Base-by-base conservation (phyloP, 176 grass and related monocot species). In the Oryza longistaminata region DNA sequence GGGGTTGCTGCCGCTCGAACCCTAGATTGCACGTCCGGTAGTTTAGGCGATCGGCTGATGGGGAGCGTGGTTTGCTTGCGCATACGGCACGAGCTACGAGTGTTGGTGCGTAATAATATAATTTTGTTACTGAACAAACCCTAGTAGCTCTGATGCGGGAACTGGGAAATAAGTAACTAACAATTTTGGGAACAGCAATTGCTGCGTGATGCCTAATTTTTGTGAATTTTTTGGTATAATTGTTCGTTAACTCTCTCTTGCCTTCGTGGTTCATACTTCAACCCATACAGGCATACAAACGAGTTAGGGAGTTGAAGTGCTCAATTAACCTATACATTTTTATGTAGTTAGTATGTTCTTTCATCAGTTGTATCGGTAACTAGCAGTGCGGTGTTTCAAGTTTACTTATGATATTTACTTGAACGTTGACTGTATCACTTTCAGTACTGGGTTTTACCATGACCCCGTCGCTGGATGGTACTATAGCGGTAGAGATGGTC, bases 361-460 rank as follows among this genome's bases (percentile, higher is more conserved):
- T 62, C 11, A 15, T 0, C 77, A 67, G 25, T 44, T 11, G 2
- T 68, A 73, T 62, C 58, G 26, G 5, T 55, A 61, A 17, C 6
- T 60, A 77, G 13, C 1, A 13, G 65, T 67, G 12, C 11, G 65
- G 16, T 55, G 22, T 66, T 81, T 58, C 42, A n/a, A 76, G 7
- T 26, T 45, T n/a, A 2, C 2, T n/a, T 53, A n/a, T 64, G 24
- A 39, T 73, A 83, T 79, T 83, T 83, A 70, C 49, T 82, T 71
- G 24, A 76, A 62, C 5, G 11, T 60, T 60, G 55, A 77, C 9
- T 45, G 17, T 45, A 76, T 40, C 55, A 31, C 85, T 90, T 91
- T 55, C 96, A 94, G 91, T 83, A 95, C 89, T 76, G 90, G 91
- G 66, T 98, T 98, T 90, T 98, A 95, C 67, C 90, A 98, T 75